phyloP scores from a whole-genome alignment of 2,329 filamentous ascomycete genomes.

The Paecilomyces sp. region DNA sequence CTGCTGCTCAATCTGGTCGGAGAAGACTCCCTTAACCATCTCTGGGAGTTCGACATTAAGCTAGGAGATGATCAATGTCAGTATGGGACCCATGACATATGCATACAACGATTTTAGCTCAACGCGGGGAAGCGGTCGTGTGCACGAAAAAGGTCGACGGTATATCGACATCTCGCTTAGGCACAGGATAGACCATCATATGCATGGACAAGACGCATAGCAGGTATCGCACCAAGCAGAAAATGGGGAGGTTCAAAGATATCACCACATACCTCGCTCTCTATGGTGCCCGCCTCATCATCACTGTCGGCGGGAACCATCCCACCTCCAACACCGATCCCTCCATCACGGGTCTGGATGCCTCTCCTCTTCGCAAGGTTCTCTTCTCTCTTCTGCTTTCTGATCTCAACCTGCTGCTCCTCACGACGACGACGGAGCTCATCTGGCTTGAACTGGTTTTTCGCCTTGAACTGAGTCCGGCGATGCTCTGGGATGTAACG shows the following conservation, averaged over 20 bases:
- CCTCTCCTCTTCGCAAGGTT: constrained; percentile 97
- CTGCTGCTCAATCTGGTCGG: constrained; percentile 95
- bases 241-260: constrained; percentile 11
- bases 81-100: not conserved
- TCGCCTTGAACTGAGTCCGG: constrained; percentile 98
- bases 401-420: constrained; percentile 98
- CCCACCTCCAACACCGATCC: constrained; percentile 49
- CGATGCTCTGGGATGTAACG: constrained; percentile 99
- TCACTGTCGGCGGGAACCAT: constrained; percentile 92
- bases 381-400: constrained; percentile 97
- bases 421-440: constrained; percentile 96
- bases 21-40: constrained; percentile 98
- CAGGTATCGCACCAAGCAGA: constrained; percentile 4
- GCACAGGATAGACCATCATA: not conserved
- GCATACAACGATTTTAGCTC: not conserved
- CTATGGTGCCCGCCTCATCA: constrained; percentile 89
- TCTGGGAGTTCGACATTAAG: constrained; percentile 95
- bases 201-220: constrained; percentile 3
- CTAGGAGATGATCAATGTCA: constrained; percentile 43
- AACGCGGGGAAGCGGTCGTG: not conserved
- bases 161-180: not conserved
- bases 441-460: constrained; percentile 98
- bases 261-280: constrained; percentile 73
- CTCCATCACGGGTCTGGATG: constrained; percentile 69
- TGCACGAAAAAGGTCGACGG: not conserved